Percentiles rank a stretch among this genome's conserved stretches.
These are phyloP conservation scores for Aspergillus brunneoviolaceus DNA, from an alignment of 2,329 filamentous ascomycete species.

Conservation along the genomic window DNA sequence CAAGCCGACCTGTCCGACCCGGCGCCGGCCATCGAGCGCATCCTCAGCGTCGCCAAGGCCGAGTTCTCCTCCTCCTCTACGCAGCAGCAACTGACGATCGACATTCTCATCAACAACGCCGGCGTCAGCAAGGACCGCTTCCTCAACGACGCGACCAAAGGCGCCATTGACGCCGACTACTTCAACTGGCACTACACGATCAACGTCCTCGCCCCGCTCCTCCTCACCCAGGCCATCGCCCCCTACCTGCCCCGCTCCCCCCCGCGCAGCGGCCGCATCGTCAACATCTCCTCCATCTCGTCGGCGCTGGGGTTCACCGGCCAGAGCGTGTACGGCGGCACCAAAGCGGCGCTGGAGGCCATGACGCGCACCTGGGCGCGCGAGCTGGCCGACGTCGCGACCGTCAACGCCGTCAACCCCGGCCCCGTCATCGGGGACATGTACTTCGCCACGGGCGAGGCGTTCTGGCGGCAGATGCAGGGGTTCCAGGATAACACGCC, in stretches of 20 bases:
- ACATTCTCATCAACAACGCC: conserved; percentile 87
- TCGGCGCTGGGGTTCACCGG: conserved; percentile 57
- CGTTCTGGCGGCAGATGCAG: conserved; percentile 60
- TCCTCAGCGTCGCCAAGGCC: conserved; percentile 60
- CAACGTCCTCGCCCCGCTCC: conserved; percentile 78
- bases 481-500: conserved; percentile 65
- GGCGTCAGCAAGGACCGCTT: conserved; percentile 56
- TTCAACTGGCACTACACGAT: conserved; percentile 73
- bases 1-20: conserved; percentile 70
- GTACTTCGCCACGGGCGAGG: conserved; percentile 57
- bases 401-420: conserved; percentile 66
- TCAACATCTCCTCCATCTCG: conserved; percentile 62
- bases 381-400: conserved; percentile 61
- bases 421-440: conserved; percentile 68
- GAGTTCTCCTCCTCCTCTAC: conserved; percentile 54
- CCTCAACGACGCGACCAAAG: conserved; percentile 63
- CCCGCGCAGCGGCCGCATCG: conserved; percentile 59
- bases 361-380: conserved; percentile 70
- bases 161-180: conserved; percentile 60
- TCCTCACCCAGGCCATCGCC: conserved; percentile 71
- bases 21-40: conserved; percentile 55
- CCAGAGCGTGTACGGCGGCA: conserved; percentile 64
- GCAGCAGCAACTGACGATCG: conserved; percentile 59
- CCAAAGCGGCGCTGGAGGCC: conserved; percentile 65
- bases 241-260: conserved; percentile 66